Evolutionary conservation across 2,329 filamentous ascomycete genomes (phyloP).

Genomic region (Dothidotthia symphoricarpi): DNA sequence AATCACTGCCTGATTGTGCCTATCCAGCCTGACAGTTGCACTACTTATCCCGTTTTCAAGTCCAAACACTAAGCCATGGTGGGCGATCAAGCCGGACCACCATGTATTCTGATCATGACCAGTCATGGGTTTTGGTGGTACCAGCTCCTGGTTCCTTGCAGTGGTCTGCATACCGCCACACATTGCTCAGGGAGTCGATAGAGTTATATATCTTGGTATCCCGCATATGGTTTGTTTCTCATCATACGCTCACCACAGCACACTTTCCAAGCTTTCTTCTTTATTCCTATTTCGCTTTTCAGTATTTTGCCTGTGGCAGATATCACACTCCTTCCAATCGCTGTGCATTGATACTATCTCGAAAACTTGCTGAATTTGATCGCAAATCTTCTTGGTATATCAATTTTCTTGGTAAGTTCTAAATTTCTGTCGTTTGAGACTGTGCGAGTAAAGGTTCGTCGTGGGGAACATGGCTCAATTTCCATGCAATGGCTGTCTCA

Average conservation of each 20-base stretch:
- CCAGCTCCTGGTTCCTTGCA: constrained; percentile 17
- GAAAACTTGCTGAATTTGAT: constrained; percentile 17
- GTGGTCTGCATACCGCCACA: constrained; percentile 10
- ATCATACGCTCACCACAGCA: constrained; percentile 25
- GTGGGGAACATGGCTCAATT: too few species aligned
- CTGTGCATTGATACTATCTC: constrained; percentile 15
- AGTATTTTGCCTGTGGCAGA: constrained; percentile 40
- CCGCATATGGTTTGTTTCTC: constrained; percentile 21
- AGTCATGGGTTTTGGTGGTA: constrained; percentile 26
- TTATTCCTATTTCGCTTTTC: constrained; percentile 19
- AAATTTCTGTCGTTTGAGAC: not conserved
- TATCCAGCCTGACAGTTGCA: constrained; percentile 19
- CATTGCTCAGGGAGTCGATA: too few species aligned
- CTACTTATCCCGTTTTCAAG: constrained; percentile 6
- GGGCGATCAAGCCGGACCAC: constrained; percentile 20
- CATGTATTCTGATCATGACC: too few species aligned
- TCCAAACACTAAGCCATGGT: constrained; percentile 27
- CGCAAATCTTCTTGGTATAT: not conserved
- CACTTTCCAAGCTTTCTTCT: constrained; percentile 21
- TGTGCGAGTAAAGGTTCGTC: too few species aligned
- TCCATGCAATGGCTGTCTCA: too few species aligned
- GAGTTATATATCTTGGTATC: constrained; percentile 25
- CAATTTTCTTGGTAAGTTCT: constrained; percentile 5
- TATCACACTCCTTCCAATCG: constrained; percentile 32
- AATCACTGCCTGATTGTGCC: constrained; percentile 27